Evolutionary conservation across 2,329 filamentous ascomycete genomes (phyloP).

Genomic region (Thielaviopsis punctulata): DNA sequence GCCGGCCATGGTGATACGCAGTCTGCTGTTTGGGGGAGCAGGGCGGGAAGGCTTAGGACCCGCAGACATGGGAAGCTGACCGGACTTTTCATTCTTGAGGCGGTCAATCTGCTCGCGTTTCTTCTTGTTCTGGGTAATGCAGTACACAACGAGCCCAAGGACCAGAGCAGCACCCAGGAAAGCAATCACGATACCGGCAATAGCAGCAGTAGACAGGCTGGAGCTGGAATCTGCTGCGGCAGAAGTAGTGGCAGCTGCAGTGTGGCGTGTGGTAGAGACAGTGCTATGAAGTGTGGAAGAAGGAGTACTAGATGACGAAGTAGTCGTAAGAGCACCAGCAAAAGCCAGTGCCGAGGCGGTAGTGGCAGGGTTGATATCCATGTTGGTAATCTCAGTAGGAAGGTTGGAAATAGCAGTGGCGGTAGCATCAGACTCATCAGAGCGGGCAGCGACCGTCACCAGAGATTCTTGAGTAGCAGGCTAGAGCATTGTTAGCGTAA

Average conservation of each 20-base stretch:
- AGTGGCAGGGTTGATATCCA: constrained; percentile 13
- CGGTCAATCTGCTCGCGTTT: constrained; percentile 40
- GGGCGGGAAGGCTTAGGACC: constrained; percentile 7
- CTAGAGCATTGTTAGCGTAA: neutral
- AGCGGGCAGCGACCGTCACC: neutral
- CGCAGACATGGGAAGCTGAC: neutral
- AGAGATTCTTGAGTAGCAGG: neutral
- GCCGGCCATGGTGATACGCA: neutral
- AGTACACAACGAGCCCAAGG: constrained; percentile 50
- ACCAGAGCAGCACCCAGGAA: constrained; percentile 52
- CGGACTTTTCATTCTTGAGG: constrained; percentile 15
- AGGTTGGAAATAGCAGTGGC: neutral
- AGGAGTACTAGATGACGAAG: constrained; percentile 13
- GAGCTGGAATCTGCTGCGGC: constrained; percentile 12
- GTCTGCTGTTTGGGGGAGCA: constrained; percentile 6
- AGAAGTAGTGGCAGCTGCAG: constrained; percentile 13
- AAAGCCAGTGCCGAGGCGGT: constrained; percentile 10
- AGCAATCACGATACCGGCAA: constrained; percentile 75
- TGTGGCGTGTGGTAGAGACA: neutral
- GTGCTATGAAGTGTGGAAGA: constrained; percentile 13
- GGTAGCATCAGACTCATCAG: constrained; percentile 1
- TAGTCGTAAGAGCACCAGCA: constrained; percentile 13
- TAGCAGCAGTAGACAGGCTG: constrained; percentile 26
- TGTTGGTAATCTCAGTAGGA: constrained; percentile 9
- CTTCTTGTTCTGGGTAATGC: constrained; percentile 53